Evolutionary conservation across 2,329 filamentous ascomycete genomes (phyloP).

Genomic region (Pseudovirgaria hyperparasitica): DNA sequence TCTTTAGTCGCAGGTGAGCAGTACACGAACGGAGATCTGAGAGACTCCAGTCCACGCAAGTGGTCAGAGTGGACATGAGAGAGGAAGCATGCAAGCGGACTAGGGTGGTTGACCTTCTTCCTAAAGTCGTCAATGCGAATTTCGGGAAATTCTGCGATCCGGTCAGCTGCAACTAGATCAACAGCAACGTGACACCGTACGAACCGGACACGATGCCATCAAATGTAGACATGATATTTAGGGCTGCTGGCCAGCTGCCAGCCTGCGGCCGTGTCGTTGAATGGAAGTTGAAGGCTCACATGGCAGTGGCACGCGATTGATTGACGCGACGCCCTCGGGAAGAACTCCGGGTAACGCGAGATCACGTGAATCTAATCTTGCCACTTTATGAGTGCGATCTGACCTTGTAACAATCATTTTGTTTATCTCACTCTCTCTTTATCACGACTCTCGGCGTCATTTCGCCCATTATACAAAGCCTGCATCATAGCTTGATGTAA

Average conservation of each 20-base stretch:
- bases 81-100: slow-evolving; percentile 73
- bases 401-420: too few relatives aligned
- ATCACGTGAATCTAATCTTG: too few relatives aligned
- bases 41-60: slow-evolving; percentile 63
- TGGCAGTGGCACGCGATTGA: too few relatives aligned
- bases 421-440: too few relatives aligned
- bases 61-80: slow-evolving; percentile 92
- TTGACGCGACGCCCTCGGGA: too few relatives aligned
- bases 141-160: slow-evolving; percentile 56
- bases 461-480: too few relatives aligned
- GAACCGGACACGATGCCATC: slow-evolving; percentile 47
- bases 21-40: slow-evolving; percentile 74
- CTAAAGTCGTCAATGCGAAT: slow-evolving; percentile 81
- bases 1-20: slow-evolving; percentile 75
- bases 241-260: background rate
- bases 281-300: too few relatives aligned
- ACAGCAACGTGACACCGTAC: slow-evolving; percentile 1
- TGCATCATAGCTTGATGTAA: too few relatives aligned
- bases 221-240: slow-evolving; percentile 58
- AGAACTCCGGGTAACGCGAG: too few relatives aligned
- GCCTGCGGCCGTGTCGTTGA: background rate
- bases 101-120: slow-evolving; percentile 34
- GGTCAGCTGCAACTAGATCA: slow-evolving; percentile 1
- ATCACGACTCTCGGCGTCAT: too few relatives aligned
- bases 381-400: too few relatives aligned